Conservation (phyloP, 2,329 filamentous ascomycete species). For the Pseudogymnoascus sp. region DNA sequence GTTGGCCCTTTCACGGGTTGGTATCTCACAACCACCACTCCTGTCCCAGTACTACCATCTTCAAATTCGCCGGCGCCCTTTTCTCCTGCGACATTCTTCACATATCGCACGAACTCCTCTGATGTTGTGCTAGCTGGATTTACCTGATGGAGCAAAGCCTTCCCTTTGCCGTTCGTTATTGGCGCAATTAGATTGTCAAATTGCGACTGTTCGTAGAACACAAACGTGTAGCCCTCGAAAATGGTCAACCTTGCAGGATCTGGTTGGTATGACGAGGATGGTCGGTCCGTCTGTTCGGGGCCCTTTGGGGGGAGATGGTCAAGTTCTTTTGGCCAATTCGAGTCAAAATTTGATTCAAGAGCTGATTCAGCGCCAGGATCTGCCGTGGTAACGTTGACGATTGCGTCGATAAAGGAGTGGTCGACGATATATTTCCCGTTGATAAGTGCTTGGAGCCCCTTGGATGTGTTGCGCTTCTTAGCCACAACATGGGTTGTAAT, state of each 20-base stretch:
- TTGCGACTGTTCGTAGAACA: conserved; percentile 73
- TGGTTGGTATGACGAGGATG: conserved; percentile 62
- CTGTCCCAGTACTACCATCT: conserved; percentile 54
- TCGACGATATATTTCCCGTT: conserved; percentile 71
- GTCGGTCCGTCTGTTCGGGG: conserved; percentile 63
- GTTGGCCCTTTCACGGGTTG: conserved; percentile 47
- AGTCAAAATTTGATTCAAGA: conserved; percentile 72
- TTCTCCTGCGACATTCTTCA: conserved; percentile 65
- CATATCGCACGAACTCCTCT: conserved; percentile 69
- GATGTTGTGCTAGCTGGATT: conserved; percentile 54
- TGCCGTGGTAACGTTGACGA: conserved; percentile 48
- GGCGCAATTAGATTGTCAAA: conserved; percentile 65
- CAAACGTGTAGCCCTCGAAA: conserved; percentile 80
- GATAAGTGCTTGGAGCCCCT: conserved; percentile 77
- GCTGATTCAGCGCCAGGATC: conserved; percentile 43
- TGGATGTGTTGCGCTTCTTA: conserved; percentile 81
- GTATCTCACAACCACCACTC: conserved; percentile 71
- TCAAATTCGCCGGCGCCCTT: conserved; percentile 60
- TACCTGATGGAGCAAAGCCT: conserved; percentile 61
- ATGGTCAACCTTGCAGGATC: conserved; percentile 56
- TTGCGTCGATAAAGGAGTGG: conserved; percentile 61
- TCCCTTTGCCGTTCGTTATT: conserved; percentile 73
- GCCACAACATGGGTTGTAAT: conserved; percentile 82
- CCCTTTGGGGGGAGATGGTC: conserved; percentile 65
- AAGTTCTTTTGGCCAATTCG: conserved; percentile 66